Percentiles rank a stretch among this genome's conserved stretches.
These are phyloP conservation scores for Penicillium nordicum DNA, from an alignment of 2,329 filamentous ascomycete genomes.

Conservation along the genomic window DNA sequence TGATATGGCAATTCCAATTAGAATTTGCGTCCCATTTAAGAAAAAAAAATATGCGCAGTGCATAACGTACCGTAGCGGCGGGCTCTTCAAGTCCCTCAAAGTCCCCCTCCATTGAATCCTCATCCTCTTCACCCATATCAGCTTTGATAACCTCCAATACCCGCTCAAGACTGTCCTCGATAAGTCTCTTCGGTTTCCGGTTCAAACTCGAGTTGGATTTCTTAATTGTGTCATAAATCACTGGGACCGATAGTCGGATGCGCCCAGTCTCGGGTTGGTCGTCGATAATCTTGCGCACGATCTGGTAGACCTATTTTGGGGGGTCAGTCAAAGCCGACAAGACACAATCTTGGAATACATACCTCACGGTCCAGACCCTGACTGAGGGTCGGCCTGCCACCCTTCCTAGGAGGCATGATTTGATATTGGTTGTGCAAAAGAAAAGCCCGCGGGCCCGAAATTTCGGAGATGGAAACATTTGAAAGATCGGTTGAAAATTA, in stretches of 20 bases:
- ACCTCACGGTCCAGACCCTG: conserved; percentile 63
- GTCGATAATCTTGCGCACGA: conserved; percentile 73
- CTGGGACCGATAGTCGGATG: conserved; percentile 55
- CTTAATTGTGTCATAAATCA: conserved; percentile 76
- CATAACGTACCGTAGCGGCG: conserved; percentile 33
- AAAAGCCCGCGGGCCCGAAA: conserved; percentile 9
- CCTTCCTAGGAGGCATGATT: conserved; percentile 39
- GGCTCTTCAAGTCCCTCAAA: conserved; percentile 49
- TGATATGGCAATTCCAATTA: conserved; percentile 20
- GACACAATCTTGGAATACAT: conserved; percentile 16
- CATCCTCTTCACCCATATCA: conserved; percentile 58
- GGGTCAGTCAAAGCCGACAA: conserved; percentile 1
- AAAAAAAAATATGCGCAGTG: background rate
- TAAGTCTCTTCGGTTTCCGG: conserved; percentile 71
- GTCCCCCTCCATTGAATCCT: conserved; percentile 49
- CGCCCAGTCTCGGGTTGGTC: conserved; percentile 53
- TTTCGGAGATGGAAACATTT: conserved; percentile 8
- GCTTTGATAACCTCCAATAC: conserved; percentile 69
- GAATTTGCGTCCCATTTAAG: background rate
- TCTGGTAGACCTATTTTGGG: conserved; percentile 63
- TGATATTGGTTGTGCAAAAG: conserved; percentile 18
- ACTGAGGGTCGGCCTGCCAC: conserved; percentile 48
- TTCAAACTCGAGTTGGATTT: conserved; percentile 82
- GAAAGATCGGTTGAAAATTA: conserved; percentile 20
- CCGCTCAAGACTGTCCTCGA: conserved; percentile 83